phyloP scores from a whole-genome alignment of 2,329 filamentous ascomycete species.

The Sporothrix curviconia region DNA sequence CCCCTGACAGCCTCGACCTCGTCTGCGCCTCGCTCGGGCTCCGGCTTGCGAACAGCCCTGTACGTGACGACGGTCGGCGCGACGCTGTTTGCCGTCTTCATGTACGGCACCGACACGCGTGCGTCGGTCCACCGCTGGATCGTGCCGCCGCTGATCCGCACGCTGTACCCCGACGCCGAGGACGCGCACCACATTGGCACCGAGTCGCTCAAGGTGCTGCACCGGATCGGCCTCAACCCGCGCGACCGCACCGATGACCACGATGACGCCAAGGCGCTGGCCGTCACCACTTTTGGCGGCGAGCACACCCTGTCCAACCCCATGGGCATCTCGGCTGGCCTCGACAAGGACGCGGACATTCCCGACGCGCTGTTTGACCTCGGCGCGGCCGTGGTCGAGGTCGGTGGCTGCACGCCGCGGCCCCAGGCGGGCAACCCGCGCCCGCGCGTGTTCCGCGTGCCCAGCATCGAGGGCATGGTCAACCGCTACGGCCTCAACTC shows the following conservation, averaged over 20 bases:
- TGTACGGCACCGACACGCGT: conserved; percentile 69
- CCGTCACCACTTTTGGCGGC: conserved; percentile 52
- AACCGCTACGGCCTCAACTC: conserved; percentile 97
- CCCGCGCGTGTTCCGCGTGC: conserved; percentile 81
- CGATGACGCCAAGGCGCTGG: conserved; percentile 33
- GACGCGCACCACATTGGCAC: conserved; percentile 85
- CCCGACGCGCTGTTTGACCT: conserved; percentile 78
- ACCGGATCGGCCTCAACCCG: conserved; percentile 69
- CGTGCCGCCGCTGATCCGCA: conserved; percentile 59
- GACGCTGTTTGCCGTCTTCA: conserved; percentile 45
- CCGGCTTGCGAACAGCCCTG: conserved; percentile 32
- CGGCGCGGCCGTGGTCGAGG: conserved; percentile 81
- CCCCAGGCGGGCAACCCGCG: conserved; percentile 83
- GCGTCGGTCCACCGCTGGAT: conserved; percentile 63
- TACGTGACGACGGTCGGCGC: conserved; percentile 37
- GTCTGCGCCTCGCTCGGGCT: conserved; percentile 1
- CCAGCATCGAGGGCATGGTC: conserved; percentile 77
- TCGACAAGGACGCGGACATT: conserved; percentile 86
- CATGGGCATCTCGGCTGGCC: conserved; percentile 86
- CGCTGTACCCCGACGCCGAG: conserved; percentile 69
- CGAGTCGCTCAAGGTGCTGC: conserved; percentile 61
- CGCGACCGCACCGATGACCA: conserved; percentile 60
- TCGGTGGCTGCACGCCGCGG: conserved; percentile 82
- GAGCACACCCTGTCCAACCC: conserved; percentile 74
- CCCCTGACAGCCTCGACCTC: not conserved